Evolutionary conservation across 148 eudicot genomes (phyloP).

Genomic region (Diospyros kaki): DNA sequence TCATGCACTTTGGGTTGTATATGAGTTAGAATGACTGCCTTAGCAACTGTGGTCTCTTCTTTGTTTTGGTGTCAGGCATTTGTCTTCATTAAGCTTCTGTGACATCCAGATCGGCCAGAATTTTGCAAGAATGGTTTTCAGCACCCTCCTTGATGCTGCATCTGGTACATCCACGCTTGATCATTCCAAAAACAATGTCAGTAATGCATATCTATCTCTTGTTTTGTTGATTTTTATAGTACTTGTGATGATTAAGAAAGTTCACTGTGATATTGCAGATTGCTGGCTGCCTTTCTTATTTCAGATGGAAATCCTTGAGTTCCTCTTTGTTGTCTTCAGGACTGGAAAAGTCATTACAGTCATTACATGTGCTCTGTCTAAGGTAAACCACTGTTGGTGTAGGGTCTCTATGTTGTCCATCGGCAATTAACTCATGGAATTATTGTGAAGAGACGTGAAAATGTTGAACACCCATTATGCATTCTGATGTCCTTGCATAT

Average conservation of each 20-base stretch:
- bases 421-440: conserved; percentile 1
- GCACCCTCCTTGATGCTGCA: conserved; percentile 55
- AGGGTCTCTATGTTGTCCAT: background rate
- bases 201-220: conserved; percentile 21
- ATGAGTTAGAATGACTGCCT: background rate
- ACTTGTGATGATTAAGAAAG: background rate
- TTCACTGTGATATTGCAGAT: conserved; percentile 44
- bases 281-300: conserved; percentile 72
- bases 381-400: conserved; percentile 40
- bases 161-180: conserved; percentile 56
- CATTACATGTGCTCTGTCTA: conserved; percentile 64
- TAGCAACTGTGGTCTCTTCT: conserved; percentile 2
- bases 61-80: conserved; percentile 43
- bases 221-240: conserved; percentile 3
- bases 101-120: conserved; percentile 44
- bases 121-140: conserved; percentile 50
- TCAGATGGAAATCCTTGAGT: conserved; percentile 34
- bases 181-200: conserved; percentile 75
- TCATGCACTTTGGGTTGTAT: background rate
- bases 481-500: too few relatives aligned
- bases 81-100: conserved; percentile 53
- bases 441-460: background rate
- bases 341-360: conserved; percentile 47
- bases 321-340: conserved; percentile 22
- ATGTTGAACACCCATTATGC: too few relatives aligned